Base-by-base conservation (phyloP, 768 basidiomycete species). In the Leccinum subtestaceum region DNA sequence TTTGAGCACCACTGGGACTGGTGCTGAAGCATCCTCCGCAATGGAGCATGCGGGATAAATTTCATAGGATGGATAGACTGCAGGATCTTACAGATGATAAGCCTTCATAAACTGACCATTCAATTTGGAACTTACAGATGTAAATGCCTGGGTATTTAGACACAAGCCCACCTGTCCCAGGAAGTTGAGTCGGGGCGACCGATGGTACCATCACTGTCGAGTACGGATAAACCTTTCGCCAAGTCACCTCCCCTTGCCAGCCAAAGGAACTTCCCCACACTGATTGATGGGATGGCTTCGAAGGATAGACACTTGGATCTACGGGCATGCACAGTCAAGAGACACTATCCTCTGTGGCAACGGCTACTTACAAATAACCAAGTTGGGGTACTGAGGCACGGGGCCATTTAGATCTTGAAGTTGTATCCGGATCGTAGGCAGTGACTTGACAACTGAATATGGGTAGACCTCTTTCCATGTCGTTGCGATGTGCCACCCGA, bases 1-100 rank as follows among this genome's bases (percentile, higher is more conserved):
- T 8, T 15, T 11, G 23, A 58, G 53, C 23, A 31, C 25, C 19
- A 60, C 32, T 17, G 56, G 38, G 19, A 59, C 51, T 21, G 55
- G 50, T 19, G 50, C 51, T 25, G 43, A 40, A 10, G 43, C 19
- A 46, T 55, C 53, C 19, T 60, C 60, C 38, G 56, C 40, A 17
- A 40, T 10, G n/a, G 4, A 29, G 23, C 56, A 55, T 29, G 67
- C 21, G 34, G 80, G 80, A 62, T 81, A 81, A 6, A 80, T 66
- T 34, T 75, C 72, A 43, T 77, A 65, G 62, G 70, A 59, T 13
- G 81, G 80, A 61, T 82, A 82, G 9, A 63, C 63, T 21, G 70
- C 58, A 19, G 70, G 75, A 63, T 81, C 80, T 80, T 55, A 5
- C 2, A 12, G 25, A 52, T 31, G 21, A 43, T 68, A 48, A 67